Evolutionary conservation across 2,329 filamentous ascomycete genomes (phyloP).

Genomic region (Aspergillus ibericus): DNA sequence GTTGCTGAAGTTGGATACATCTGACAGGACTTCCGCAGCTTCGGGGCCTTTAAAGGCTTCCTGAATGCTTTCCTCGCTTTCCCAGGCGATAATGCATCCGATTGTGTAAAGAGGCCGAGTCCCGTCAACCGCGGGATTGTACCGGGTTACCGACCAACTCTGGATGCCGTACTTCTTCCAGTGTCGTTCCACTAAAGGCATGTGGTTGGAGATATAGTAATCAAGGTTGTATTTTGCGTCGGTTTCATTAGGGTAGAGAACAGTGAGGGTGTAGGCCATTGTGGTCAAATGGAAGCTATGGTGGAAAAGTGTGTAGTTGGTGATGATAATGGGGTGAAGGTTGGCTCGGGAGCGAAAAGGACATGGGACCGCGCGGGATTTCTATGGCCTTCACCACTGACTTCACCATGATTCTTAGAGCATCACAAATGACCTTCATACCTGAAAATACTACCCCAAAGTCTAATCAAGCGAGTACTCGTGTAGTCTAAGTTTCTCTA

Average conservation of each 20-base stretch:
- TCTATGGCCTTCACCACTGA: too few relatives aligned
- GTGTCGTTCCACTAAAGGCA: neutral
- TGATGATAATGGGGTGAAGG: too few relatives aligned
- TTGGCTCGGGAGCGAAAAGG: too few relatives aligned
- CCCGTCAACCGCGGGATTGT: neutral
- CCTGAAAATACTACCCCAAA: too few relatives aligned
- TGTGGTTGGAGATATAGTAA: neutral
- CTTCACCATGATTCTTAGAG: too few relatives aligned
- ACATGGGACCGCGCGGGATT: too few relatives aligned
- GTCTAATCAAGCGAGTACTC: too few relatives aligned
- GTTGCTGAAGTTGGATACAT: neutral
- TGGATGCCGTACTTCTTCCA: neutral
- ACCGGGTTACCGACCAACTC: neutral
- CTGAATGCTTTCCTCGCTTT: neutral
- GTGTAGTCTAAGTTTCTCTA: too few relatives aligned
- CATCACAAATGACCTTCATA: too few relatives aligned
- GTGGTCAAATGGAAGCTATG: too few relatives aligned
- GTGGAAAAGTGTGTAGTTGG: too few relatives aligned
- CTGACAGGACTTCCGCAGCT: neutral
- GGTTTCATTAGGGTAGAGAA: neutral
- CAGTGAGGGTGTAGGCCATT: neutral
- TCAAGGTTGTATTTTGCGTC: neutral
- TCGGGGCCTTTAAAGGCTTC: neutral
- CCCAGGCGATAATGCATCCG: neutral
- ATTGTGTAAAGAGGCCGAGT: neutral